Base-by-base conservation (phyloP, 768 basidiomycete species). In the Tylopilus felleus region DNA sequence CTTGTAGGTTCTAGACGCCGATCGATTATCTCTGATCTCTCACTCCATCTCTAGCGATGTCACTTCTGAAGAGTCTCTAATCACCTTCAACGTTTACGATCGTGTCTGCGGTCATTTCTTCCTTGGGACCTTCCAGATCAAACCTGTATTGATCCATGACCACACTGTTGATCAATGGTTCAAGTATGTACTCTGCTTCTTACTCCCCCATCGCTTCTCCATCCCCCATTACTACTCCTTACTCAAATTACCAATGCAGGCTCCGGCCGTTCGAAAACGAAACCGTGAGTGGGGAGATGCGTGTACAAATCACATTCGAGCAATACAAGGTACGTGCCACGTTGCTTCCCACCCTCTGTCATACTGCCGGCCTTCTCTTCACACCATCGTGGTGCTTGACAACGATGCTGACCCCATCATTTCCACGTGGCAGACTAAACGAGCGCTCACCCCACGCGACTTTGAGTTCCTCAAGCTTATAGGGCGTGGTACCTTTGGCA, bases 401-500 rank as follows among this genome's bases (percentile, higher is more conserved):
- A 48, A 56, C 56, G 49, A 50, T 53, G 47, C 62, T 66, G 47
- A 62, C 50, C 19, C 7, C 25, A 54, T 49, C 23, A 38, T 55
- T 51, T 58, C 52, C 61, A 59, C 57, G 51, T 60, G 60, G 48
- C 69, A 93, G 91, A 88, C 84, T 44, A 93, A 90, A 75, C 84
- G 85, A 42, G 84, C 90, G 6, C 81, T 98, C 47, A 89, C 84
- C n/a, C 94, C 95, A 28, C 85, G 90, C 66, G 96, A 98, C 69
- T 99, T 99, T 65, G 96, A 98, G 68, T 97, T 98, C 75, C 85
- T 99, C 66, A 97, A 97, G 71, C 88, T 99, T 53, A 98, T 99
- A 73, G 97, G 97, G 53, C 86, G 94, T 46, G 97, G 97, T 2
- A 98, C 97, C 0, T 99, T 99, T 69, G 97, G 95, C 45, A 90